Evolutionary conservation across 179 eudicot genomes (phyloP), one percentile per base, ranked within the genome.

Genomic region (Gypsophila paniculata): DNA sequence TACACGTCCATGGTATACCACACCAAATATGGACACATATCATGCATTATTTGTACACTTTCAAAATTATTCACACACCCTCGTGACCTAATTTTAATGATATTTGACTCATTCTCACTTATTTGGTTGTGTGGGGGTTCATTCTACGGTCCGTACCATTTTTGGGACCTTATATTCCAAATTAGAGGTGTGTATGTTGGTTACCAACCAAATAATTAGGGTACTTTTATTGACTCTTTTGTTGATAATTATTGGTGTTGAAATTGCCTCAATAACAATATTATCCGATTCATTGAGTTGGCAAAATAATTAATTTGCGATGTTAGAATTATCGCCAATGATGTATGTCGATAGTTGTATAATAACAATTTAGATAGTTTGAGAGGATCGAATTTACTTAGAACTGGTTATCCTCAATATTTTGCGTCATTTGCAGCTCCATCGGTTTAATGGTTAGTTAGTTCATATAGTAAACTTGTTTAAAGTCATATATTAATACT

Each of bases 1-100:
- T 78, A 74, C 78, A 74, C 72, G 73, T 78, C 78, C 68, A 48
- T 49, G 69, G 38, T 34, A 57, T n/a, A 22, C 62, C 17, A 55
- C 81, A 73, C 71, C 77, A 61, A 63, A 62, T 34, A 42, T 34
- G 66, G 67, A n/a, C 49, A 62, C 67, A 39, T 62, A 62, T 18
- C 6, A 62, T 10, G 42, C 67, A 19, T 62, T 62, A 39, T 62
- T 25, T 26, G 5, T 46, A 46, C 52, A 25, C 61, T 22, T 57
- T 21, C 26, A 57, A 11, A 22, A 21, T 23, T 4, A 42, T 42
- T 14, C 8, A 26, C 67, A 38, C 21, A 8, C 22, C 67, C 67
- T 36, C 67, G 67, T 62, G 67, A 62, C 67, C 21, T n/a, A 12
- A 15, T 25, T 60, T 60, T 60, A 25, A 60, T 60, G 36, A 60